Percentiles rank a stretch among this genome's conserved stretches.
These are phyloP conservation scores for Cardiospermum halicacabum DNA, from an alignment of 345 rosid species.

Conservation along the genomic window DNA sequence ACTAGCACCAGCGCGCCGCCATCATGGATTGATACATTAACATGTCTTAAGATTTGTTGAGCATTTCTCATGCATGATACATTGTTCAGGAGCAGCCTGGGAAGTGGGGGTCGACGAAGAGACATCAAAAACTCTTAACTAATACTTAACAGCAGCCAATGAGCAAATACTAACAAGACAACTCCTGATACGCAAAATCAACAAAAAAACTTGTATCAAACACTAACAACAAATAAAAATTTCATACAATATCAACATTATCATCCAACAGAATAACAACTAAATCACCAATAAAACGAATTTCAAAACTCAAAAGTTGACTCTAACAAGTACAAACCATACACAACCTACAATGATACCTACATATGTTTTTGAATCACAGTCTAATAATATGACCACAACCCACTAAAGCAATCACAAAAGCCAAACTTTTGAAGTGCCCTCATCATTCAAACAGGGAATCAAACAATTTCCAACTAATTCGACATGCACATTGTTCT, in stretches of 20 bases:
- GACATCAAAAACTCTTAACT: constrained; percentile 34
- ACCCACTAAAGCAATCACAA: background rate
- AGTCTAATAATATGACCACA: background rate
- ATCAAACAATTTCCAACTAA: background rate
- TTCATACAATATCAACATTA: background rate
- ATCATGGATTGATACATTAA: constrained; percentile 67
- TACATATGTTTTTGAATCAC: too few species aligned
- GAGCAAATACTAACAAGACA: background rate
- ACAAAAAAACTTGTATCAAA: background rate
- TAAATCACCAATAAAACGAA: background rate
- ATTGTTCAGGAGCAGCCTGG: constrained; percentile 71
- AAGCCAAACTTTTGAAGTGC: background rate
- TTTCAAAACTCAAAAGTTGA: background rate
- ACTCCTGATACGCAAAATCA: background rate
- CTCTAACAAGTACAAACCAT: background rate
- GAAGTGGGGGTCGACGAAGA: constrained; percentile 51
- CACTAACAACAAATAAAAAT: too few species aligned
- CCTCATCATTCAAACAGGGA: background rate
- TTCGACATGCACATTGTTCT: background rate
- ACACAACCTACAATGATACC: background rate
- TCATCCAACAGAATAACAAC: background rate
- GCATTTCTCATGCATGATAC: constrained; percentile 97
- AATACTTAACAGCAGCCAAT: background rate
- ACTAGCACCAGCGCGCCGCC: constrained; percentile 81
- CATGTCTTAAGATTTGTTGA: constrained; percentile 69